phyloP scores from a whole-genome alignment of 257 asterid genomes.

The Gardenia jasminoides region DNA sequence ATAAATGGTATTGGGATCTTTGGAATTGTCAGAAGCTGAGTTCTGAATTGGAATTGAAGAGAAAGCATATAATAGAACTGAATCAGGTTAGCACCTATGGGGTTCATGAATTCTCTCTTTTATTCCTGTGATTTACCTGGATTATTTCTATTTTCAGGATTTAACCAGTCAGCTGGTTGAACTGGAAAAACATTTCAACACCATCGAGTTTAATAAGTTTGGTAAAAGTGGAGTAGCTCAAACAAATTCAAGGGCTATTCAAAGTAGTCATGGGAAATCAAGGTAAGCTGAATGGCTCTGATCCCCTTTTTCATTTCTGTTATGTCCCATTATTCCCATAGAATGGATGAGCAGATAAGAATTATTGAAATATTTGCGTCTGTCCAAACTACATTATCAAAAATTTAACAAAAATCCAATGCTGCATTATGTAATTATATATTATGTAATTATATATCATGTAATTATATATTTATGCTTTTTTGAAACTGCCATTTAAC shows the following conservation, averaged over 20 bases:
- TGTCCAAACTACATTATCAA: too few relatives aligned
- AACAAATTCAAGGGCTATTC: constrained; percentile 44
- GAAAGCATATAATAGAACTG: constrained; percentile 53
- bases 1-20: constrained; percentile 77
- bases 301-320: neutral
- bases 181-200: constrained; percentile 86
- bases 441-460: too few relatives aligned
- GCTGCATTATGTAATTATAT: too few relatives aligned
- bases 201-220: constrained; percentile 71
- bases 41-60: constrained; percentile 81
- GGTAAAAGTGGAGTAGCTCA: constrained; percentile 54
- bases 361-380: too few relatives aligned
- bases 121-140: constrained; percentile 21
- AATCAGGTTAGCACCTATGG: constrained; percentile 55
- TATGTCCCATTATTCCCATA: too few relatives aligned
- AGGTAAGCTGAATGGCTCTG: constrained; percentile 42
- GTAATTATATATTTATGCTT: too few relatives aligned
- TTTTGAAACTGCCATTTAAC: too few relatives aligned
- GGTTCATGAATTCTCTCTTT: constrained; percentile 12
- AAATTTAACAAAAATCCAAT: too few relatives aligned
- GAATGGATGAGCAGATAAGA: too few relatives aligned
- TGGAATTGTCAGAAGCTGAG: constrained; percentile 87
- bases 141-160: constrained; percentile 40
- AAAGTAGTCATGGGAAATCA: constrained; percentile 50
- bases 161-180: constrained; percentile 77